Base-by-base conservation (phyloP, 192 early-diverging fungal species). In the Phycomyces nitens region DNA sequence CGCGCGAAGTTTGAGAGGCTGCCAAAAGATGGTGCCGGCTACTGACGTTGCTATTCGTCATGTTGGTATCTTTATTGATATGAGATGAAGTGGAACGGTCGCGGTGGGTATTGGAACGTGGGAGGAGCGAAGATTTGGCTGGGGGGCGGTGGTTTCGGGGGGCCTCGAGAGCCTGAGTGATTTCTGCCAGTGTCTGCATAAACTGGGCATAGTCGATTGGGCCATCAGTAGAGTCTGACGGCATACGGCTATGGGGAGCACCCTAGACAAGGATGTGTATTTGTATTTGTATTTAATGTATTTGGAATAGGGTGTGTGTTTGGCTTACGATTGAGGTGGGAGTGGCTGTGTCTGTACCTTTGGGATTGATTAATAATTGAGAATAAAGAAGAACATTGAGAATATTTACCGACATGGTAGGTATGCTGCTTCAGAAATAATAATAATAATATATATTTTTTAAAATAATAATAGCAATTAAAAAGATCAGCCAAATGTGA, bases 331-430 rank as follows among this genome's bases (percentile, higher is more conserved):
- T 34, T 34, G 7, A 5, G 29, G 29, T 34, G 7, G 29, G 29
- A 7, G 3, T 34, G 29, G 29, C 29, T 34, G 29, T 34, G 29
- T 34, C 29, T 5, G 29, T 34, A 34, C 29, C 29, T 34, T 34
- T 34, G 29, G 2, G 7, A 34, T 34, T 7, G 7, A 34, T 34
- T 34, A 34, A 34, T 34, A 34, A 34, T 2, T 7, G 7, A 7
- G 7, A 34, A 34, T 34, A 34, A 34, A 34, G 29, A 2, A 34
- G 29, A 34, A 34, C 7, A 34, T 2, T 34, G 7, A 7, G 29
- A 34, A 34, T 34, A 44, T 43, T 60, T 60, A 61, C 61, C 61
- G 24, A 63, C 49, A 63, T 63, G 61, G 22, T 54, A 54, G 8
- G 49, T 53, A 18, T 63, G 61, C 61, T 63, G 24, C 0, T 0